Conservation (phyloP, 2,329 filamentous ascomycete species). For the Calonectria hongkongensis region DNA sequence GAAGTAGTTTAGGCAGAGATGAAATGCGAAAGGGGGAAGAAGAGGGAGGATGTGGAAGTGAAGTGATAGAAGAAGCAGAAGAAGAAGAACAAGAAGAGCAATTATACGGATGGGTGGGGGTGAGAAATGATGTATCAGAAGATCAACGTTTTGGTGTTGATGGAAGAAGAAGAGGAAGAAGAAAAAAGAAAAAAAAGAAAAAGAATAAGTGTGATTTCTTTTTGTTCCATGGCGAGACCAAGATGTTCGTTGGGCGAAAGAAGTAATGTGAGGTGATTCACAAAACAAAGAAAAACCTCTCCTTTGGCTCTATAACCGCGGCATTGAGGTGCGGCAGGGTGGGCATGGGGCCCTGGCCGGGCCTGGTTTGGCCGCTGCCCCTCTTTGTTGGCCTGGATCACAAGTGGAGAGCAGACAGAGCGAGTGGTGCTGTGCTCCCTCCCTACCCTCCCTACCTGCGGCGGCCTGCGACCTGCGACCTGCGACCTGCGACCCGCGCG, state of each 20-base stretch:
- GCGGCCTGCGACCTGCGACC: too few species aligned
- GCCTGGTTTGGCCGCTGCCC: constrained; percentile 45
- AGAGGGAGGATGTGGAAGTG: constrained; percentile 30
- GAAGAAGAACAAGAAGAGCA: background rate
- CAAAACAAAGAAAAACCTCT: constrained; percentile 17
- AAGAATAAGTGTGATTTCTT: too few species aligned
- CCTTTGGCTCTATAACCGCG: constrained; percentile 33
- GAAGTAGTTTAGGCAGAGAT: constrained; percentile 48
- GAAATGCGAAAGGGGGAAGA: constrained; percentile 3
- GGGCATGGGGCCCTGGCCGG: constrained; percentile 42
- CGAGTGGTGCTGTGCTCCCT: constrained; percentile 10
- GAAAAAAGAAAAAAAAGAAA: too few species aligned
- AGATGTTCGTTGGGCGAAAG: background rate
- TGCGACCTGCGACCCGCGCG: too few species aligned
- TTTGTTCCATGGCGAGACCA: background rate
- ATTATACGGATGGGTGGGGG: constrained; percentile 1
- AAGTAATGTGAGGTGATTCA: background rate
- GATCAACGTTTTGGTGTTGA: background rate
- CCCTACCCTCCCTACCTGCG: background rate
- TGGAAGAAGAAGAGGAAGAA: background rate
- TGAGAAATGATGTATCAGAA: constrained; percentile 27
- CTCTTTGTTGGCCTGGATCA: constrained; percentile 47
- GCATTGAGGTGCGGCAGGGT: constrained; percentile 31
- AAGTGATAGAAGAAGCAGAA: constrained; percentile 5
- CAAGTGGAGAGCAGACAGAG: constrained; percentile 31